Base-by-base conservation (phyloP, 2,329 filamentous ascomycete species). In the Ramichloridium luteum region DNA sequence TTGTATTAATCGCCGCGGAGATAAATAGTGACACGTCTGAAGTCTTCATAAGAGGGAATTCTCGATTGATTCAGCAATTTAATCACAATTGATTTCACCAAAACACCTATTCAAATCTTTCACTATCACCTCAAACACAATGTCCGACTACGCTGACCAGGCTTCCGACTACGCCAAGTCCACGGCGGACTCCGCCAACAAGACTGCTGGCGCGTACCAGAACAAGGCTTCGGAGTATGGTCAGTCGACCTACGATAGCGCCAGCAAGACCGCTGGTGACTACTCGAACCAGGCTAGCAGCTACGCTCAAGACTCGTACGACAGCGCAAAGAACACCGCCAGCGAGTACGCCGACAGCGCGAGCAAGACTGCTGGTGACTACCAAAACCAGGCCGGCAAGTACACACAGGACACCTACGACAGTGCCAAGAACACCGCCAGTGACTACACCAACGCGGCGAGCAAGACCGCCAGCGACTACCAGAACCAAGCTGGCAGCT, bases 251-350 rank as follows among this genome's bases (percentile, higher is more conserved):
- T n/a, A n/a, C 3, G 16, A 16, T 4, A 23, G 17, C 13, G 29
- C 29, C 6, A 17, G 17, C 13, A 22, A 31, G 4, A 31, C 29
- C 5, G 39, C 36, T 17, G 39, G 39, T 9, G 20, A 39, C 10
- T 39, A 39, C 29, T 37, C 37, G 25, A 16, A 36, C 25, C 31
- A 35, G 16, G 32, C 30, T 10, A 28, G 32, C 4, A 37, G 37
- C 16, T 39, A 36, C 15, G 25, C 37, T 9, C 35, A 34, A 13
- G 23, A 26, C 25, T 30, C 26, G 5, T 34, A 34, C 9, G 36
- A 39, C 14, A 16, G 29, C 13, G 30, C 32, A 3, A 25, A 39
- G 8, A 11, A 33, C 34, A 27, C 36, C 12, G 29, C 29, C 8
- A 16, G 14, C 12, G 15, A 13, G 16, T 31, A 31, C 17, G 29